Evolutionary conservation across 768 basidiomycete genomes (phyloP), one percentile per base, ranked within the genome.

Genomic region (Calocybe cyanea): DNA sequence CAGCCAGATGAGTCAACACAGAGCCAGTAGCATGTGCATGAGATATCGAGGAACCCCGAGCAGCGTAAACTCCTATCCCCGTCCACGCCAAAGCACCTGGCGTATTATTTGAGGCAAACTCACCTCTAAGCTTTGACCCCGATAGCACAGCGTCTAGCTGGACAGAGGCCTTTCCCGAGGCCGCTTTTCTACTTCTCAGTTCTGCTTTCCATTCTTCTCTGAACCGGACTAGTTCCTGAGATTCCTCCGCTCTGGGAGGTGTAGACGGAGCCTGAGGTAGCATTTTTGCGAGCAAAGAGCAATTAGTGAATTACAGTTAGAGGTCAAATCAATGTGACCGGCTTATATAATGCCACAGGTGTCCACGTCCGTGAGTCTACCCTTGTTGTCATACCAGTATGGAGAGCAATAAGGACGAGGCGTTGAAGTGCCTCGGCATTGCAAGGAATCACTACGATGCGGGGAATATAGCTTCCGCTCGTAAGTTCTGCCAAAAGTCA

Each of bases 361-460:
- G n/a, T 24, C 24, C 61, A 50, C 54, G 44, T 46, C 36, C 38
- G 36, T 46, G 45, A 28, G 25, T 28, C 25, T 28, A 11, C 38
- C 46, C 39, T 49, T 34, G 42, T 34, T 14, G 19, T 31, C 24
- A 33, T 37, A 41, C 21, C 20, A 25, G 11, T 14, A 87, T 89
- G 87, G 87, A 88, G 64, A 83, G 85, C 65, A 95, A 95, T 73
- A 89, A 81, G 55, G 92, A 95, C 60, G 92, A 95, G 66, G 92
- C 92, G 28, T 63, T 85, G 46, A 82, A 86, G 56, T 91, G 89
- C 60, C 76, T 95, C 41, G 62, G 67, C 38, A 89, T 96, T 52
- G 86, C 93, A 2, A 80, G 82, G 59, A 79, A 78, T 57, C 83
- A 93, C 63, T 73, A 78, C 50, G 77, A 83, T 43, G 71, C 80